Percentiles rank a stretch among this genome's conserved stretches.
Conservation (phyloP, 495 filamentous ascomycete species). For the Trichoderma erinaceum region DNA sequence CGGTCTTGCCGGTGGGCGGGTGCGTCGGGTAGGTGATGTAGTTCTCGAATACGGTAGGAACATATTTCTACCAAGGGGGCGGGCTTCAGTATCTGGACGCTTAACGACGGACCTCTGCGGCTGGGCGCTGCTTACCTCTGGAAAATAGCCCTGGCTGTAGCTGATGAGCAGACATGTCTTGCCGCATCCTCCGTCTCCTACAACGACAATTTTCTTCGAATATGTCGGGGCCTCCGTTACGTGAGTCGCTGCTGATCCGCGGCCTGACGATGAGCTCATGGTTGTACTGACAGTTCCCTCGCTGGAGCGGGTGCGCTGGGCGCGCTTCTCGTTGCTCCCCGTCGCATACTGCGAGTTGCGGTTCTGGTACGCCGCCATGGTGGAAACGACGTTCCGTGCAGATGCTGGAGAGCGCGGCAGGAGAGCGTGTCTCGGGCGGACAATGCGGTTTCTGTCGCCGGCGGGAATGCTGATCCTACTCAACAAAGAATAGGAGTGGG, state of each 20-base stretch:
- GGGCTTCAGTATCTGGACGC: slow-evolving; percentile 14
- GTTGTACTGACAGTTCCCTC: slow-evolving; percentile 78
- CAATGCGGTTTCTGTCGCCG: neutral
- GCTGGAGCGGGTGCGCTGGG: slow-evolving; percentile 39
- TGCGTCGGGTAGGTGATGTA: slow-evolving; percentile 97
- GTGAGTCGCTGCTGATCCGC: slow-evolving; percentile 72
- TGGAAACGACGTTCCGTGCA: neutral
- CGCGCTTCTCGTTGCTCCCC: slow-evolving; percentile 24
- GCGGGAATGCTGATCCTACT: slow-evolving; percentile 1
- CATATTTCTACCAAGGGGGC: slow-evolving; percentile 74
- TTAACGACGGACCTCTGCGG: neutral
- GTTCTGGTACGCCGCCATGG: slow-evolving; percentile 41
- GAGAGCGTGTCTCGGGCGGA: slow-evolving; percentile 19
- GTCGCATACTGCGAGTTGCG: slow-evolving; percentile 41
- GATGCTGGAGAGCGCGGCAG: slow-evolving; percentile 4
- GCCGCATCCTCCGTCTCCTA: slow-evolving; percentile 95
- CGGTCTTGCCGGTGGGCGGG: slow-evolving; percentile 77
- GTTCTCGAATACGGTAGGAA: slow-evolving; percentile 98
- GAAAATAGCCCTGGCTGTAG: slow-evolving; percentile 96
- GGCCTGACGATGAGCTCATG: slow-evolving; percentile 55
- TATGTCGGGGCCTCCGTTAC: slow-evolving; percentile 85
- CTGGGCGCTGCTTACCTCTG: slow-evolving; percentile 61
- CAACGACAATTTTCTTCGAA: slow-evolving; percentile 98
- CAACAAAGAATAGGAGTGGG: slow-evolving; percentile 11
- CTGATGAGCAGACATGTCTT: slow-evolving; percentile 98